Conservation (phyloP, 2,329 filamentous ascomycete species). For the Diaporthe ampelina region DNA sequence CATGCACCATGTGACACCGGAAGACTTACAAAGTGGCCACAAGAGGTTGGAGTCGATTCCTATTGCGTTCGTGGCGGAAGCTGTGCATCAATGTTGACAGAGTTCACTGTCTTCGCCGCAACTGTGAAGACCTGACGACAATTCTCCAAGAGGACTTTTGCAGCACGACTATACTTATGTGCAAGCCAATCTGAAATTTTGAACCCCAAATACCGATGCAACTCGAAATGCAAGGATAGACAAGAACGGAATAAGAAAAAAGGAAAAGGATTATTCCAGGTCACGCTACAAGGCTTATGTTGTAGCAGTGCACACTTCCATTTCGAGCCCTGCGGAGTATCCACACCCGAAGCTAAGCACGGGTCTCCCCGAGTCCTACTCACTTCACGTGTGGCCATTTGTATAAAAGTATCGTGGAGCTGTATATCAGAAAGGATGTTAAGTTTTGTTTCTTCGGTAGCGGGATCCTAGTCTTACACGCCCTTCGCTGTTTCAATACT, state of each 20-base stretch:
- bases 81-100: background rate
- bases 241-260: background rate
- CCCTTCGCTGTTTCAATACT: background rate
- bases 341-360: background rate
- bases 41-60: background rate
- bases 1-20: background rate
- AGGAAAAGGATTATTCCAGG: constrained; percentile 7
- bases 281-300: background rate
- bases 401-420: constrained; percentile 19
- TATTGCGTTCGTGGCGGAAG: no score
- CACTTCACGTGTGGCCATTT: background rate
- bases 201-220: no score
- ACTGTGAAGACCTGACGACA: background rate
- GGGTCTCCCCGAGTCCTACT: constrained; percentile 6
- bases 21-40: background rate
- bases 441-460: background rate
- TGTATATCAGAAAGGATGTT: background rate
- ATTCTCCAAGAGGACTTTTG: no score
- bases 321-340: constrained; percentile 16
- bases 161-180: background rate
- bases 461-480: constrained; percentile 13
- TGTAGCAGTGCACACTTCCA: background rate
- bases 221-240: background rate
- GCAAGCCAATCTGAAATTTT: background rate
- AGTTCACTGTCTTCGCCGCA: background rate